Evolutionary conservation across 495 filamentous ascomycete genomes (phyloP).

Genomic region (Lepraria neglecta): DNA sequence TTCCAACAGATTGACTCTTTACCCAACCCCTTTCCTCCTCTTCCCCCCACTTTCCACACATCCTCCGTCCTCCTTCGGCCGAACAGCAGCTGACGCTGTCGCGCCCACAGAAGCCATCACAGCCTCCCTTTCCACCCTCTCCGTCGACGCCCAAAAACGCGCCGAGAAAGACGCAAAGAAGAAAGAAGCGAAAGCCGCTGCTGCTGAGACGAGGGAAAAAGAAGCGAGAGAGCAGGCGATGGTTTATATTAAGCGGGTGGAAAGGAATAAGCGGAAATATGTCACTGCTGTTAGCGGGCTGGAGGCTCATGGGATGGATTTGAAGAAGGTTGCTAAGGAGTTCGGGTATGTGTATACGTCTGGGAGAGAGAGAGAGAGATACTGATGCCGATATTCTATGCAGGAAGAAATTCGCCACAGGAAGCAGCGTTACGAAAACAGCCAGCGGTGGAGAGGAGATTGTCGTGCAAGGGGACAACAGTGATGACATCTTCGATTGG

Average conservation of each 20-base stretch:
- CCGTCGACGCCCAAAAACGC: slow-evolving; percentile 80
- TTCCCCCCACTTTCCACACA: not conserved
- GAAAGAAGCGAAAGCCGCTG: slow-evolving; percentile 86
- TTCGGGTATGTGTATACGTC: slow-evolving; percentile 62
- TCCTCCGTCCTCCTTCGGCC: slow-evolving; percentile 11
- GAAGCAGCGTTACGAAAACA: slow-evolving; percentile 82
- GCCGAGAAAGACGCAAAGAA: slow-evolving; percentile 92
- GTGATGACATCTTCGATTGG: slow-evolving; percentile 89
- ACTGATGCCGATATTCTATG: not conserved
- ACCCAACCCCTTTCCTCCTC: not conserved
- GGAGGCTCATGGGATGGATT: slow-evolving; percentile 81
- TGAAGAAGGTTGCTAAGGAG: slow-evolving; percentile 72
- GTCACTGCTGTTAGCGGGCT: slow-evolving; percentile 86
- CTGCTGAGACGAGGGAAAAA: slow-evolving; percentile 69
- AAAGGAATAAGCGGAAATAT: slow-evolving; percentile 95
- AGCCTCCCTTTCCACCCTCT: slow-evolving; percentile 75
- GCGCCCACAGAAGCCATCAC: slow-evolving; percentile 62
- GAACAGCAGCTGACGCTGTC: no score
- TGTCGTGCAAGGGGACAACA: slow-evolving; percentile 94
- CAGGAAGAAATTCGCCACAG: slow-evolving; percentile 60
- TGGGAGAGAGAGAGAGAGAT: not conserved
- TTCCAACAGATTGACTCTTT: no score
- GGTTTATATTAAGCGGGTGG: slow-evolving; percentile 89
- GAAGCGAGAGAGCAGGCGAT: slow-evolving; percentile 72
- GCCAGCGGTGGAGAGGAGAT: slow-evolving; percentile 88